Evolutionary conservation across 306 rosid genomes (phyloP).

Genomic region (Urtica urens): DNA sequence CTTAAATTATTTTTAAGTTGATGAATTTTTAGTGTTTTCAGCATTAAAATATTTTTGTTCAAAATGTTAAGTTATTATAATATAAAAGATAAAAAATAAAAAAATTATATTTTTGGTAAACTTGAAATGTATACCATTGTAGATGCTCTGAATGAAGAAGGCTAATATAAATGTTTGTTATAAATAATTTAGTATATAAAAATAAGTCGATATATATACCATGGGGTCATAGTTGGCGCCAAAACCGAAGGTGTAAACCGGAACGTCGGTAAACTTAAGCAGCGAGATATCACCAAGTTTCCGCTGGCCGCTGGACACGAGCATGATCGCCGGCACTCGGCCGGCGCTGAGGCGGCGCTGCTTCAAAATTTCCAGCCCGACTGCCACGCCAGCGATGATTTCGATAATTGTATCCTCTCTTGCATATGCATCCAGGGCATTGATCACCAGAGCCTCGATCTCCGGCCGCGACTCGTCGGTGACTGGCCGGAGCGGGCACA

Average conservation of each 20-base stretch:
- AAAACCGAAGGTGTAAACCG: slow-evolving; percentile 5
- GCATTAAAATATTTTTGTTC: no score
- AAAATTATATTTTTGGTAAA: no score
- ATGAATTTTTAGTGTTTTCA: no score
- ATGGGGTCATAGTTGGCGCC: slow-evolving; percentile 4
- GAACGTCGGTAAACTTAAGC: background rate
- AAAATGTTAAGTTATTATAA: no score
- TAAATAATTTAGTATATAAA: no score
- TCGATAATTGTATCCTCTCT: no score
- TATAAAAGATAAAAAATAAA: no score
- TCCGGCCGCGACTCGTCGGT: slow-evolving; percentile 8
- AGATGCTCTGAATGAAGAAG: no score
- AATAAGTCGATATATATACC: no score
- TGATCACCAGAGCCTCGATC: background rate
- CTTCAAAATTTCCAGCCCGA: slow-evolving; percentile 18
- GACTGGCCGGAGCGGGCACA: slow-evolving; percentile 19
- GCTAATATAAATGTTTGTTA: no score
- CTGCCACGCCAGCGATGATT: slow-evolving; percentile 18
- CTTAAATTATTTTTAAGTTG: no score
- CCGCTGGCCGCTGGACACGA: slow-evolving; percentile 25
- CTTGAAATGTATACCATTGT: no score
- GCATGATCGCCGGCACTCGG: slow-evolving; percentile 20
- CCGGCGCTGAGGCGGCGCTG: slow-evolving; percentile 18
- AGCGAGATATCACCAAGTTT: background rate
- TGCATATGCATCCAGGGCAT: background rate